Evolutionary conservation across 2,329 filamentous ascomycete genomes (phyloP), one percentile per base, ranked within the genome.

Genomic region (Talaromyces rugulosus): DNA sequence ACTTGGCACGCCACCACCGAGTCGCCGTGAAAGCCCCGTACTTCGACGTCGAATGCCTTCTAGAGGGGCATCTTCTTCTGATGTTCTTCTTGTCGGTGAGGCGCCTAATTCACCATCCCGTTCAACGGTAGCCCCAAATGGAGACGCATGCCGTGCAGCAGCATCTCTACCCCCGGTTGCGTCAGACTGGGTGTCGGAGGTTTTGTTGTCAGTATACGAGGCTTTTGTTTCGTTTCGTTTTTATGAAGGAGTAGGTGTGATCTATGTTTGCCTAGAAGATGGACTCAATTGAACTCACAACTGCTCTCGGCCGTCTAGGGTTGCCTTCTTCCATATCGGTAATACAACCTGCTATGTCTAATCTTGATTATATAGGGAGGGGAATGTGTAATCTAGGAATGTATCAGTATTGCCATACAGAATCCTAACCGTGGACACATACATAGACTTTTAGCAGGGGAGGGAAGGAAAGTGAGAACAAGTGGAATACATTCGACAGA

Each of bases 41-140:
- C 67, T 70, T 42, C 64, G 66, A 11, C 67, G 67, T 7, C 68
- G 69, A 6, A 66, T 11, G n/a, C 65, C 64, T 23, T 50, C 44
- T 50, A 8, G 8, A 4, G 56, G 8, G 4, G 18, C 6, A 16
- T 57, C 55, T 57, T 57, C 34, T 57, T 28, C 44, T 27, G 44
- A 50, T 18, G 23, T 50, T 27, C 44, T 18, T 27, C 44, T 50
- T 50, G 44, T 16, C n/a, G 44, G 44, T 18, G 44, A 27, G 3
- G 16, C 11, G n/a, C n/a, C 23, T 12, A 18, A 50, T 50, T 18
- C 44, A 9, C 23, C 44, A 27, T 8, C 23, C 23, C 44, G n/a
- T 27, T 50, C 44, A 18, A 18, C 23, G 8, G 44, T 18, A 27
- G n/a, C 23, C 8, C 44, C n/a, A 50, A 18, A 18, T 2, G 44